A percentile compares a stretch with the other conserved stretches of the same genome.
Evolutionary conservation across 2,329 filamentous ascomycete species (phyloP).

Genomic region (Botryotinia globosa): DNA sequence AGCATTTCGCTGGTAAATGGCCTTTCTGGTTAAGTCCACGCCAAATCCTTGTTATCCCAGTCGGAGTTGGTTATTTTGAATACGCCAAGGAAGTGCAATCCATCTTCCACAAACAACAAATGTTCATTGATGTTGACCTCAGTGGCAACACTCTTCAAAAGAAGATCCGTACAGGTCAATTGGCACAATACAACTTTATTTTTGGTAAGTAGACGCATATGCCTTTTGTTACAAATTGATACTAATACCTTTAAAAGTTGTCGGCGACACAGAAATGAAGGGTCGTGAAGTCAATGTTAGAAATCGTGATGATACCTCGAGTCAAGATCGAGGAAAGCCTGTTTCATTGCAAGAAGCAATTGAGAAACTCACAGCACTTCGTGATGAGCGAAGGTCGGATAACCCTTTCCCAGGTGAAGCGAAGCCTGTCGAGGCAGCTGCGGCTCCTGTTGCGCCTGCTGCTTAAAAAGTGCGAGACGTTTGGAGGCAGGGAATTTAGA

Average conservation of each 20-base stretch:
- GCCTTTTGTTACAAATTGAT: not conserved
- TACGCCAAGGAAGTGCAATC: slow-evolving; percentile 73
- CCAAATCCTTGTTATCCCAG: slow-evolving; percentile 75
- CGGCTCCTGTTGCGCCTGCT: slow-evolving; percentile 3
- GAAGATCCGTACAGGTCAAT: slow-evolving; percentile 80
- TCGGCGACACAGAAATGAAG: slow-evolving; percentile 60
- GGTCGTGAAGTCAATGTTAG: slow-evolving; percentile 61
- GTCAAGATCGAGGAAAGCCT: slow-evolving; percentile 59
- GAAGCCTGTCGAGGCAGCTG: slow-evolving; percentile 4
- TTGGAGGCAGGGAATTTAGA: not conserved
- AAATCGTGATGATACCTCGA: slow-evolving; percentile 61
- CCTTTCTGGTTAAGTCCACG: slow-evolving; percentile 86
- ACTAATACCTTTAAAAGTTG: slow-evolving; percentile 44
- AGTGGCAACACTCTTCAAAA: slow-evolving; percentile 81
- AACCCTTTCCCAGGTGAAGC: slow-evolving; percentile 41
- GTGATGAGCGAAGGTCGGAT: slow-evolving; percentile 44
- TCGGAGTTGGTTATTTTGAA: slow-evolving; percentile 67
- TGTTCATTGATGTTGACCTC: slow-evolving; percentile 70
- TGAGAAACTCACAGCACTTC: slow-evolving; percentile 52
- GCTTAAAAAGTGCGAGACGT: not conserved
- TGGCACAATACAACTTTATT: slow-evolving; percentile 81
- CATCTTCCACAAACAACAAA: slow-evolving; percentile 63
- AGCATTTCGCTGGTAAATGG: slow-evolving; percentile 87
- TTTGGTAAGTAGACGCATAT: slow-evolving; percentile 54
- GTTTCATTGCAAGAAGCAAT: slow-evolving; percentile 56